phyloP scores from a whole-genome alignment of 371 early-diverging fungal genomes.

The Mortierella sp. region DNA sequence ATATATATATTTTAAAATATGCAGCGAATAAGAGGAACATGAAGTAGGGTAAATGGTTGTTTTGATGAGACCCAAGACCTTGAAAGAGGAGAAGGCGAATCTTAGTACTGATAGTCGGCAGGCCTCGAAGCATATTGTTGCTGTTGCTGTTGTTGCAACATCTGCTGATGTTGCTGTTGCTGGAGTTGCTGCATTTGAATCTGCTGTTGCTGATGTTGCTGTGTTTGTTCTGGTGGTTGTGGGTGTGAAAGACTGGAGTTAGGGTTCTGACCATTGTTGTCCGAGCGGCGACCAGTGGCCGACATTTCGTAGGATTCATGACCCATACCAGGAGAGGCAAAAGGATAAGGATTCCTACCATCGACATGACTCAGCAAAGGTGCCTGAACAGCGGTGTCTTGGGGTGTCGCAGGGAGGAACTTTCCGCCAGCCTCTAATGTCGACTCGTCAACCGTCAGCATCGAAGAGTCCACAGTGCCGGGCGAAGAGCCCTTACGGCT shows the following conservation, averaged over 20 bases:
- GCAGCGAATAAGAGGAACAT: background rate
- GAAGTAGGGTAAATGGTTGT: background rate
- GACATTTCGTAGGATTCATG: slow-evolving; percentile 35
- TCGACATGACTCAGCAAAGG: slow-evolving; percentile 23
- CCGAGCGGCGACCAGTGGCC: background rate
- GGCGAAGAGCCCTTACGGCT: slow-evolving; percentile 11
- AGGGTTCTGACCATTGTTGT: background rate
- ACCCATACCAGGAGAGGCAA: slow-evolving; percentile 14
- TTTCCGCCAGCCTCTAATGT: slow-evolving; percentile 33
- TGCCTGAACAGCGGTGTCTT: slow-evolving; percentile 17
- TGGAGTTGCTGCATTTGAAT: slow-evolving; percentile 20
- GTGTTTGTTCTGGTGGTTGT: slow-evolving; percentile 16
- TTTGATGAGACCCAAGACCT: too few relatives aligned
- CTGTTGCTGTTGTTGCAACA: slow-evolving; percentile 30
- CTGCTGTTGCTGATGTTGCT: slow-evolving; percentile 17
- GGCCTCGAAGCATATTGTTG: slow-evolving; percentile 24
- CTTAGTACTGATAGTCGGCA: slow-evolving; percentile 37
- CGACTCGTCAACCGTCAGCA: slow-evolving; percentile 9
- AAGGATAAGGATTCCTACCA: slow-evolving; percentile 24
- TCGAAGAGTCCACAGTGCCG: background rate
- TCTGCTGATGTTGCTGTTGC: slow-evolving; percentile 26
- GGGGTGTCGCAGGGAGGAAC: background rate
- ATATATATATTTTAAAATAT: background rate
- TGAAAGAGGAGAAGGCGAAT: background rate
- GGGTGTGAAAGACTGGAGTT: slow-evolving; percentile 11